Evolutionary conservation across 306 rosid genomes (phyloP), one percentile per base, ranked within the genome.

Genomic region (Casuarina glauca): DNA sequence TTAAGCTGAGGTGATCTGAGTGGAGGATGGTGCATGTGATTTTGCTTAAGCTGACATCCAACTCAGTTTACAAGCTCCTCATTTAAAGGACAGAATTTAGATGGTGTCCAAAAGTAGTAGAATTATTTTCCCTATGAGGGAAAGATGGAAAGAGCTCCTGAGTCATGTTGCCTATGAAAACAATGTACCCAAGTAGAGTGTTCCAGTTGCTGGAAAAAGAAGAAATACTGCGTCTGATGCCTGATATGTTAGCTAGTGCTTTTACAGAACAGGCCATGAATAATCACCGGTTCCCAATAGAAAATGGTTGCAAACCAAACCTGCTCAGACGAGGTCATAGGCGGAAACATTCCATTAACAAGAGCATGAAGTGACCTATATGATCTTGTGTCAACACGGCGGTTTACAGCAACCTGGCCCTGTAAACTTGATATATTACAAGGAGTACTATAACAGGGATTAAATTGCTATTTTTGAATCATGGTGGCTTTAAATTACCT

Each of bases 321-420:
- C 97, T 91, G 97, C 84, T 91, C 98, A 41, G 72, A 74, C 15
- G 94, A 86, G 79, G 69, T 55, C 15, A 74, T 81, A 20, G 91
- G 82, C 10, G 99, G 99, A 80, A 96, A 96, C 93, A 96, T 96
- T 76, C 88, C 98, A 72, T 96, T 84, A 79, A 91, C 99, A 6
- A 90, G 97, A 51, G 96, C 87, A 76, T 90, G 98, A 81, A 93
- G 85, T n/a, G 99, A 93, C 62, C 87, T 76, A 79, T 96, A 93
- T 74, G 98, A 90, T 81, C 87, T 93, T 12, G 90, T 78, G 80
- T 93, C 94, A 74, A 91, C 76, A 20, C 85, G 83, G 45, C 82
- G 99, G 83, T 91, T 90, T 36, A 96, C 97, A 60, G 81, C 93
- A 76, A 96, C 79, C 91, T 90, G 93, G 74, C 99, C 99, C 98